Evolutionary conservation across 805 yeast species (phyloP).

Genomic region (Metschnikowia koreensis): DNA sequence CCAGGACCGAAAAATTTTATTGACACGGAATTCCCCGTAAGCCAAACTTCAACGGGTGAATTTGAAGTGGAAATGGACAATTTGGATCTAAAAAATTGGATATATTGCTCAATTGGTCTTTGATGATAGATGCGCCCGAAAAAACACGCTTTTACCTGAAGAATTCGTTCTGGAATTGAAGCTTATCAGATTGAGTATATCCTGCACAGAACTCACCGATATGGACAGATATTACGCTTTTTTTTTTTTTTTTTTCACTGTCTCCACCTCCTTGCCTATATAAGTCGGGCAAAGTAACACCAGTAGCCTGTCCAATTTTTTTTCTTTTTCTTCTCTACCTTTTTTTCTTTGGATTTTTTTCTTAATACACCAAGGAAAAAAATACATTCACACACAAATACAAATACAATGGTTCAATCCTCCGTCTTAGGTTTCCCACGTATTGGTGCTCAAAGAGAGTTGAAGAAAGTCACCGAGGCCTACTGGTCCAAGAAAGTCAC

Average conservation of each 20-base stretch:
- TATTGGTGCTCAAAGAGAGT: constrained; percentile 99
- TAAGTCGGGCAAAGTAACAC: constrained; percentile 1
- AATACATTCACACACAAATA: not conserved
- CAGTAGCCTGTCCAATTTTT: not conserved
- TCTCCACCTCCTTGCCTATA: constrained; percentile 2
- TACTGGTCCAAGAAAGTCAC: constrained; percentile 96
- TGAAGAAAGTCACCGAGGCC: constrained; percentile 97
- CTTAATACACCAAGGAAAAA: not conserved
- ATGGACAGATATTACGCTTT: constrained; percentile 4
- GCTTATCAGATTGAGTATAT: constrained; percentile 1
- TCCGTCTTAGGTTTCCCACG: constrained; percentile 99
- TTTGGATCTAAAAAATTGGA: not conserved
- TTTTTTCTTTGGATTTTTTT: constrained; percentile 2
- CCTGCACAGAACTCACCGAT: constrained; percentile 4
- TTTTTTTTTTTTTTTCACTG: constrained; percentile 7
- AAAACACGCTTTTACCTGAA: not conserved
- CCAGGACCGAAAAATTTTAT: not conserved
- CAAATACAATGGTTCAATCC: constrained; percentile 80
- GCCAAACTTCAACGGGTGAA: not conserved
- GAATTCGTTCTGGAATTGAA: not conserved
- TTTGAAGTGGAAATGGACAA: not conserved
- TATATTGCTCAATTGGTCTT: too few relatives aligned
- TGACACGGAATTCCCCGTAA: not conserved
- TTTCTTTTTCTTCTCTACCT: not conserved
- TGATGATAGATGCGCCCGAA: not conserved